phyloP scores from a whole-genome alignment of 2,329 filamentous ascomycete species.

The Fusarium aywerte region DNA sequence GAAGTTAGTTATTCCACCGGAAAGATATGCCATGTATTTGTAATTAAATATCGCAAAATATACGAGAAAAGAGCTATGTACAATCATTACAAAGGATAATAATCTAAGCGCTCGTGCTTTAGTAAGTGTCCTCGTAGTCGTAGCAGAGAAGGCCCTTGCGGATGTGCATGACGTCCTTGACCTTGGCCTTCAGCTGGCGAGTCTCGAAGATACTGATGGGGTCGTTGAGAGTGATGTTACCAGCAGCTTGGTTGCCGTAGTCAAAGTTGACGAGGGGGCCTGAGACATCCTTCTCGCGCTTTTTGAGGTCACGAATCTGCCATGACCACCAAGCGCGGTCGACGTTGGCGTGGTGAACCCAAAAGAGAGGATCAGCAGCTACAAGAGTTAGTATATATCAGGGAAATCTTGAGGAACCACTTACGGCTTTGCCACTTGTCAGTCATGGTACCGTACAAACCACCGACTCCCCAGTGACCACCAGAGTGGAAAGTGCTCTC shows the following conservation, averaged over 20 bases:
- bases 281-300: slow-evolving; percentile 23
- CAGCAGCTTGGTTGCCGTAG: slow-evolving; percentile 15
- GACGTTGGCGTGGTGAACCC: slow-evolving; percentile 46
- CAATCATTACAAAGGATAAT: neutral
- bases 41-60: neutral
- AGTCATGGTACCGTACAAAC: slow-evolving; percentile 44
- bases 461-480: slow-evolving; percentile 45
- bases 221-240: slow-evolving; percentile 9
- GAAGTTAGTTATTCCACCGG: neutral
- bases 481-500: slow-evolving; percentile 44
- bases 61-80: neutral
- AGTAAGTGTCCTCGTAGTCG: slow-evolving; percentile 22
- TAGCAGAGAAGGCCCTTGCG: slow-evolving; percentile 20
- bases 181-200: slow-evolving; percentile 14
- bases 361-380: slow-evolving; percentile 46
- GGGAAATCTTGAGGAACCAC: rapidly evolving
- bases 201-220: slow-evolving; percentile 13
- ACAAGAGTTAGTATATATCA: neutral
- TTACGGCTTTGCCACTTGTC: slow-evolving; percentile 32
- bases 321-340: slow-evolving; percentile 45
- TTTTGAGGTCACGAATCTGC: slow-evolving; percentile 22
- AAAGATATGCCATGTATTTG: neutral
- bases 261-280: slow-evolving; percentile 31
- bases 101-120: rapidly evolving
- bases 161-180: slow-evolving; percentile 27